Percentiles rank a stretch among this genome's conserved stretches.
Conservation (phyloP, 179 eudicot species). For the Silene coronaria region DNA sequence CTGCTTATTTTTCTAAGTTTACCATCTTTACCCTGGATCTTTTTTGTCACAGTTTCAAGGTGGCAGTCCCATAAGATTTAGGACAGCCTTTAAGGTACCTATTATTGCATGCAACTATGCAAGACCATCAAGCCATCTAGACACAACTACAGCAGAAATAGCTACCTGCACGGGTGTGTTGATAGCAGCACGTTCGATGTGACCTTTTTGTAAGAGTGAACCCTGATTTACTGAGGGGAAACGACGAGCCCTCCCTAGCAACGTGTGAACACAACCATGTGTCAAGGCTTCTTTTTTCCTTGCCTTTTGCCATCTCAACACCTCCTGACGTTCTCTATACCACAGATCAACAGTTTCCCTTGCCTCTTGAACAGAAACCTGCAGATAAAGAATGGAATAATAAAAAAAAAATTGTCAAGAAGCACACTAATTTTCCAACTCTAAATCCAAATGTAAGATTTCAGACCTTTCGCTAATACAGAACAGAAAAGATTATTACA, state of each 20-base stretch:
- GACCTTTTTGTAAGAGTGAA: conserved; percentile 45
- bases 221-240: conserved; percentile 56
- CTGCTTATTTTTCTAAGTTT: not conserved
- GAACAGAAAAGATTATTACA: not conserved
- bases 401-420: too few relatives aligned
- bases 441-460: conserved; percentile 3
- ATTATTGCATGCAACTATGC: not conserved
- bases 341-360: conserved; percentile 76
- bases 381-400: conserved; percentile 14
- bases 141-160: conserved; percentile 16
- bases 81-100: not conserved
- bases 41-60: not conserved
- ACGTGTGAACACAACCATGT: conserved; percentile 50
- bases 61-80: not conserved
- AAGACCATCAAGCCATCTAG: not conserved
- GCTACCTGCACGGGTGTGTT: conserved; percentile 96
- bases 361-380: conserved; percentile 93
- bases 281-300: conserved; percentile 60
- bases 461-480: not conserved
- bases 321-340: conserved; percentile 88
- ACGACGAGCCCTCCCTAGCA: conserved; percentile 79
- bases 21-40: not conserved
- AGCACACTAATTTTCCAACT: not conserved
- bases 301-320: conserved; percentile 65
- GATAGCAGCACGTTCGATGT: conserved; percentile 96